These are phyloP conservation scores for Cymbopogon citratus DNA, from an alignment of 176 grass and related monocot species.

Conservation along the genomic window DNA sequence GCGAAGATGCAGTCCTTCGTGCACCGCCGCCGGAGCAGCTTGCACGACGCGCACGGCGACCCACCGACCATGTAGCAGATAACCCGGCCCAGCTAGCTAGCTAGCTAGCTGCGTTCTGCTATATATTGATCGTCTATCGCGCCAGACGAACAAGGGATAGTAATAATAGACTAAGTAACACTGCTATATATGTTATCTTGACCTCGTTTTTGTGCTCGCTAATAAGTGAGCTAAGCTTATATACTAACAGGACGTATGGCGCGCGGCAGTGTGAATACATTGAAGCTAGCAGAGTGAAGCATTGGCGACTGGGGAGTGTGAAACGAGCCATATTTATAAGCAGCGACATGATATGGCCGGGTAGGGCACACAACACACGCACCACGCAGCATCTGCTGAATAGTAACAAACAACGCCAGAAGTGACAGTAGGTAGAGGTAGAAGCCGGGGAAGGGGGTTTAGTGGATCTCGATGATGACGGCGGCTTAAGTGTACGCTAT, in stretches of 20 bases:
- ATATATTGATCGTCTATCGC: not conserved
- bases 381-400: not conserved
- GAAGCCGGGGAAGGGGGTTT: not conserved
- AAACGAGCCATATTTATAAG: constrained; percentile 32
- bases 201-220: not conserved
- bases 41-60: constrained; percentile 87
- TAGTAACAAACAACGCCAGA: not conserved
- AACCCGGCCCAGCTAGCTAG: not conserved
- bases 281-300: too few relatives aligned
- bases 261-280: too few relatives aligned
- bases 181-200: not conserved
- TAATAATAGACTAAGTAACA: not conserved
- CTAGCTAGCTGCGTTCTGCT: too few relatives aligned
- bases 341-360: not conserved
- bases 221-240: not conserved
- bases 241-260: not conserved
- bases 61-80: constrained; percentile 41
- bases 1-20: constrained; percentile 94
- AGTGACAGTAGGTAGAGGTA: too few relatives aligned
- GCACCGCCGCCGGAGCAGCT: constrained; percentile 77
- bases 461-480: not conserved
- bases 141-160: not conserved
- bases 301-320: constrained; percentile 5
- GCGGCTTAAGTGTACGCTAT: constrained; percentile 10
- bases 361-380: not conserved